phyloP scores from a whole-genome alignment of 2,329 filamentous ascomycete genomes.

The Falciphora oryzae region DNA sequence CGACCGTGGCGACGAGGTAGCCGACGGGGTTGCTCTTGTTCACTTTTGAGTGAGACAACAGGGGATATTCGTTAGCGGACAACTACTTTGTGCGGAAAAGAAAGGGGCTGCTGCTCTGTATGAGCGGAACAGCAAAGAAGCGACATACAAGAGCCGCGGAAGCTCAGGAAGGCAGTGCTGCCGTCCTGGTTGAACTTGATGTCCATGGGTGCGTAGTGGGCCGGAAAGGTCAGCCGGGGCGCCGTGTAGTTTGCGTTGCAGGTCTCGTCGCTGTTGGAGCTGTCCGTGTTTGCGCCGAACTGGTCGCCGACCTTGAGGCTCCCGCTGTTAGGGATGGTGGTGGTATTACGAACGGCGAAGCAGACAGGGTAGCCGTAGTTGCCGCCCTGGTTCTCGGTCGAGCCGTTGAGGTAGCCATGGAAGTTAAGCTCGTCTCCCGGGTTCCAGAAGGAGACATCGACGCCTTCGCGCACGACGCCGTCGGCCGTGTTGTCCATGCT shows the following conservation, averaged over 20 bases:
- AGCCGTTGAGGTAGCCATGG: slow-evolving; percentile 50
- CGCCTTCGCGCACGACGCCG: slow-evolving; percentile 48
- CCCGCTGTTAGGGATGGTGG: slow-evolving; percentile 24
- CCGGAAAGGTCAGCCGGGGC: slow-evolving; percentile 50
- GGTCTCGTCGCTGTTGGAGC: slow-evolving; percentile 33
- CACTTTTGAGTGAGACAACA: slow-evolving; percentile 22
- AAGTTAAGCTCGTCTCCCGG: slow-evolving; percentile 72
- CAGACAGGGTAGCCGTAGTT: slow-evolving; percentile 65
- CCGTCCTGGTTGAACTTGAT: slow-evolving; percentile 58
- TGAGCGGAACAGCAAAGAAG: not conserved
- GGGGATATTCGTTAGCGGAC: not conserved
- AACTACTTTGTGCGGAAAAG: not conserved
- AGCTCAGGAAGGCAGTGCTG: slow-evolving; percentile 58
- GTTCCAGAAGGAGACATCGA: slow-evolving; percentile 62
- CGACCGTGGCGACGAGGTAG: slow-evolving; percentile 35
- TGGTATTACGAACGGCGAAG: slow-evolving; percentile 52
- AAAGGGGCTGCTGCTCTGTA: not conserved
- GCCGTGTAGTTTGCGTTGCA: slow-evolving; percentile 27
- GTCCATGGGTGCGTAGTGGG: slow-evolving; percentile 66
- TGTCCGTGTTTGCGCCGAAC: slow-evolving; percentile 34
- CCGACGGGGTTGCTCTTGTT: slow-evolving; percentile 37
- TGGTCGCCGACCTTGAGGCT: slow-evolving; percentile 40
- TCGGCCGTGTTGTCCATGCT: slow-evolving; percentile 68
- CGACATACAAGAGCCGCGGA: slow-evolving; percentile 61
- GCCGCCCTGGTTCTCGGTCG: slow-evolving; percentile 22